Evolutionary conservation across 108 stramenopile species (phyloP).

Genomic region (Conticribra guillardii): DNA sequence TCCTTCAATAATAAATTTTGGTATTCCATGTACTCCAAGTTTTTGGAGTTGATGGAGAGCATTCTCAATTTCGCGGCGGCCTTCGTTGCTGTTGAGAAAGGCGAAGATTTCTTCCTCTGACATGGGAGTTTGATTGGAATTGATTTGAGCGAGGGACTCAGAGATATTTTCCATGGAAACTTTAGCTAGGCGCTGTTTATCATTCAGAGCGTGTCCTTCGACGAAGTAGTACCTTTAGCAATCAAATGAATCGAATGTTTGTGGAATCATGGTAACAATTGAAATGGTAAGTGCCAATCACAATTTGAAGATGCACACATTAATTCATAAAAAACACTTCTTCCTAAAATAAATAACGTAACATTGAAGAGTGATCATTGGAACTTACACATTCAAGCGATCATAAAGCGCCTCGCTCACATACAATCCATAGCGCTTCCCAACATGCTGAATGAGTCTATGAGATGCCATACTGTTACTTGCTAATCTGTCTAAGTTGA

Average conservation of each 20-base stretch:
- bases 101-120: conserved; percentile 54
- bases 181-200: conserved; percentile 60
- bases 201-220: conserved; percentile 67
- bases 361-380: not conserved
- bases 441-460: conserved; percentile 80
- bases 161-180: conserved; percentile 52
- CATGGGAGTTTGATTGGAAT: conserved; percentile 22
- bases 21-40: conserved; percentile 80
- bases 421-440: conserved; percentile 73
- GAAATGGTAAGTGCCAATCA: too few relatives aligned
- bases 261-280: too few relatives aligned
- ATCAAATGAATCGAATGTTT: not conserved
- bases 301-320: too few relatives aligned
- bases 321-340: not conserved
- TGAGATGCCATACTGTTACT: conserved; percentile 88
- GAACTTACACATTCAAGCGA: conserved; percentile 68
- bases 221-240: conserved; percentile 73
- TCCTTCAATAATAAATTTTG: conserved; percentile 88
- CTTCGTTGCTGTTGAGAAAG: conserved; percentile 74
- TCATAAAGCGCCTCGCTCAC: conserved; percentile 82
- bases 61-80: conserved; percentile 66
- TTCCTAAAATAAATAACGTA: not conserved
- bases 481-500: conserved; percentile 84
- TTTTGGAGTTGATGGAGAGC: conserved; percentile 53
- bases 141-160: conserved; percentile 30